Conservation (phyloP, 306 rosid genomes). For the Biancaea sappan region DNA sequence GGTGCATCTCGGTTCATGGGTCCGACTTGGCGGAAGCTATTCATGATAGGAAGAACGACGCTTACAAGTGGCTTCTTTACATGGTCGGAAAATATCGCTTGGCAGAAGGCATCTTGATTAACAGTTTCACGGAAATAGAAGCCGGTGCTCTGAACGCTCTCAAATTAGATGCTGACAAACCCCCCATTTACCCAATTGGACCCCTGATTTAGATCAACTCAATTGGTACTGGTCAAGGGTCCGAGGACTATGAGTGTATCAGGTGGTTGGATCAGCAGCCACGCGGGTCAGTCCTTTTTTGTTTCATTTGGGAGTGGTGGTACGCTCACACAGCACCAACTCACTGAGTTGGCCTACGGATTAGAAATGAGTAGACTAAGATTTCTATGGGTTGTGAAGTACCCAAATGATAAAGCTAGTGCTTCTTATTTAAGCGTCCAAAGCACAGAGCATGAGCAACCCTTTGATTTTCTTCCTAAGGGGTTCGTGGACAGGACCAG, state of each 20-base stretch:
- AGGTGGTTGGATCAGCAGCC: constrained; percentile 70
- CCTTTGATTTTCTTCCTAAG: constrained; percentile 64
- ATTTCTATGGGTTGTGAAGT: constrained; percentile 58
- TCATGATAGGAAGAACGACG: constrained; percentile 69
- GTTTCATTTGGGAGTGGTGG: constrained; percentile 70
- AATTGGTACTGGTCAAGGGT: constrained; percentile 29
- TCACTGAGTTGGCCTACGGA: constrained; percentile 49
- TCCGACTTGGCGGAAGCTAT: constrained; percentile 63
- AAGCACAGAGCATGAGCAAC: no score
- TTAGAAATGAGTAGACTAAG: constrained; percentile 55
- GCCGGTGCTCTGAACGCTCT: constrained; percentile 48
- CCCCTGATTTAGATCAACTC: constrained; percentile 32
- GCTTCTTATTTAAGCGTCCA: no score
- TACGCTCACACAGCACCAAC: constrained; percentile 42
- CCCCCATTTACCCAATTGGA: constrained; percentile 65
- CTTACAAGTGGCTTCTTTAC: constrained; percentile 57
- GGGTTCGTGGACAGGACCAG: constrained; percentile 63
- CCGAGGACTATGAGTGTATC: no score
- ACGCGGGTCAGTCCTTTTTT: constrained; percentile 48
- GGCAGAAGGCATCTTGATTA: constrained; percentile 62
- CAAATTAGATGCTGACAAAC: constrained; percentile 40
- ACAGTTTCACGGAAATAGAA: constrained; percentile 68
- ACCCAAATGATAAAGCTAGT: constrained; percentile 42
- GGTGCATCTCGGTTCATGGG: constrained; percentile 58
- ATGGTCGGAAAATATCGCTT: constrained; percentile 43